A percentile compares a stretch with the other conserved stretches of the same genome.
These are phyloP conservation scores for Paracorniculantispora psalliotae DNA, from an alignment of 2,329 filamentous ascomycete genomes.

Conservation along the genomic window DNA sequence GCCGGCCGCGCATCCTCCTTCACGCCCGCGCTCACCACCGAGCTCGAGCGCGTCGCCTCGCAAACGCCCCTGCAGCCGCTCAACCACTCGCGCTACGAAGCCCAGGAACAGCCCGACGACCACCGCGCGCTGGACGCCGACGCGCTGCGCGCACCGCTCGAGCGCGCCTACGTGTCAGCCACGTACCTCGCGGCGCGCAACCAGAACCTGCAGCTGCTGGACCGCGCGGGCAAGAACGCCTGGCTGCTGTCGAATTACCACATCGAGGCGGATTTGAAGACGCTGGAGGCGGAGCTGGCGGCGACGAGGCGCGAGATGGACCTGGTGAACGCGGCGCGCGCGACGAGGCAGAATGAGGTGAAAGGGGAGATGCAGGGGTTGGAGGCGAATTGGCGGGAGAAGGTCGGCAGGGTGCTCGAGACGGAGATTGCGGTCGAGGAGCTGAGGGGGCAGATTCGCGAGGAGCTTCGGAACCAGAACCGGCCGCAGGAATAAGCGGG, in stretches of 20 bases:
- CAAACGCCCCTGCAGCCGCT: constrained; percentile 45
- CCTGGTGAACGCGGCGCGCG: constrained; percentile 64
- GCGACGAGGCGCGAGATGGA: constrained; percentile 65
- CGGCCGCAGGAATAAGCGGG: not conserved
- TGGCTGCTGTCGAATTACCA: constrained; percentile 85
- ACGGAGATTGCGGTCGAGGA: constrained; percentile 78
- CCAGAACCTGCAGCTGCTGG: constrained; percentile 64
- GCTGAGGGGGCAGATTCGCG: constrained; percentile 61
- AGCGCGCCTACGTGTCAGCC: constrained; percentile 45
- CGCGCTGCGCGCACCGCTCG: constrained; percentile 58
- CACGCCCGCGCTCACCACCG: constrained; percentile 60
- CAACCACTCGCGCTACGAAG: constrained; percentile 79
- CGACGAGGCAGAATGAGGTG: constrained; percentile 63
- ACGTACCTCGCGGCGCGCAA: constrained; percentile 49
- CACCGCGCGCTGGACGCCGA: constrained; percentile 19
- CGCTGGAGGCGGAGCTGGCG: constrained; percentile 70
- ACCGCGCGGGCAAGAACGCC: constrained; percentile 78
- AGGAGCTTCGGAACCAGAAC: constrained; percentile 44
- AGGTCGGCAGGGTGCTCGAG: constrained; percentile 76
- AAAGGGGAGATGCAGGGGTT: constrained; percentile 67
- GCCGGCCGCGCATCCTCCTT: constrained; percentile 49
- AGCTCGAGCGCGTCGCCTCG: constrained; percentile 60
- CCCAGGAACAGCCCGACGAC: constrained; percentile 44
- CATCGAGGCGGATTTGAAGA: constrained; percentile 61
- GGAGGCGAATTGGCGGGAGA: constrained; percentile 74